Base-by-base conservation (phyloP, 108 stramenopile genomes). In the Thalassiosira profunda region DNA sequence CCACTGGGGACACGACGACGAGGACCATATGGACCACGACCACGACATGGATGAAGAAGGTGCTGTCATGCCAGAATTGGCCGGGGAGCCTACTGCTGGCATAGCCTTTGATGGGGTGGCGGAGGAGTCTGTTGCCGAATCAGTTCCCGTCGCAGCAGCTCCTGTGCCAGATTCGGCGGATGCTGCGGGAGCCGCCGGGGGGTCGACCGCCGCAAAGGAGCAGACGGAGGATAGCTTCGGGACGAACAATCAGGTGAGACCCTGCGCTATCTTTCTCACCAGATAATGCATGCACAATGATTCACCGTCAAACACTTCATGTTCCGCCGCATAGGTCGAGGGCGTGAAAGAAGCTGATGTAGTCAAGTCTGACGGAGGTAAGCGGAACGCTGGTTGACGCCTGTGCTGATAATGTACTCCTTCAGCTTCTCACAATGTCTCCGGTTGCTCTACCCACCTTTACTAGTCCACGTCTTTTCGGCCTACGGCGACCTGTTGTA, bases 291-390 rank as follows among this genome's bases (percentile, higher is more conserved):
- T 57, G 12, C 23, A 42, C 23, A 26, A 10, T 18, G 14, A 26
- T 24, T 58, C 10, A 58, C 57, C 38, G 38, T 9, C 38, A 11
- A 40, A 40, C 38, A 40, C 40, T 38, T 34, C 5, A 26, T 40
- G 25, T 10, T 18, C 28, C 36, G 26, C 28, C 12, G 11, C 9
- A 38, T 48, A 62, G 61, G 76, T 81, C 12, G 70, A 72, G 26
- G 80, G 75, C 3, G 80, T 81, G 18, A 75, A 81, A 33, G 80
- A 81, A 59, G 80, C 80, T 4, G 80, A 81, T 36, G 30, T 81
- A 45, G 70, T 81, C 69, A 81, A 81, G 63, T 74, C 72, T 25
- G 67, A 75, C 54, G 74, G 74, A n/a, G 70, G 23, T 54, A 38
- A n/a, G 9, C 48, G 11, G n/a, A n/a, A n/a, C n/a, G n/a, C n/a